These are phyloP conservation scores for Saitozyma sp. DNA, from an alignment of 768 basidiomycete genomes.

Conservation along the genomic window DNA sequence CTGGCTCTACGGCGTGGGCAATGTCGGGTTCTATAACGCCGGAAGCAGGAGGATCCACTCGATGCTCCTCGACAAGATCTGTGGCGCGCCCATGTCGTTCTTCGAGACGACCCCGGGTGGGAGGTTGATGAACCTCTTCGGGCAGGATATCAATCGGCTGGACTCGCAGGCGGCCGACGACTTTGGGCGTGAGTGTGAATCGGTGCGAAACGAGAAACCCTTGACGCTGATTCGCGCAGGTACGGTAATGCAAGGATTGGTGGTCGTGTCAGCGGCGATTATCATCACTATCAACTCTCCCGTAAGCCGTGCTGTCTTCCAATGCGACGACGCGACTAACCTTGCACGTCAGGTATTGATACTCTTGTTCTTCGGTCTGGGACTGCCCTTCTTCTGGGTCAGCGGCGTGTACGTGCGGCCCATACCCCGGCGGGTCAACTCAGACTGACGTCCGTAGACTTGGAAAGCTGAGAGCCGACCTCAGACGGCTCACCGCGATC, in stretches of 20 bases:
- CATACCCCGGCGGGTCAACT: neutral
- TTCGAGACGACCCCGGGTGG: slow-evolving; percentile 45
- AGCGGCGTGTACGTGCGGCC: slow-evolving; percentile 23
- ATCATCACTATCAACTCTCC: slow-evolving; percentile 17
- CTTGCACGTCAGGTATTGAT: slow-evolving; percentile 13
- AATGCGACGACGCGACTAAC: too few species aligned
- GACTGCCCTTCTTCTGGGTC: slow-evolving; percentile 31
- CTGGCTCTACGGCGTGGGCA: slow-evolving; percentile 46
- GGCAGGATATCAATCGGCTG: slow-evolving; percentile 36
- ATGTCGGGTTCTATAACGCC: slow-evolving; percentile 34
- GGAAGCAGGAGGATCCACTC: slow-evolving; percentile 34
- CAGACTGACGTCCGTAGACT: slow-evolving; percentile 11
- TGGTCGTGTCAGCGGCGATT: slow-evolving; percentile 6
- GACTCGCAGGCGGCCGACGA: slow-evolving; percentile 40
- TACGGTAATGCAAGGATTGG: slow-evolving; percentile 13
- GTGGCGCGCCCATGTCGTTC: slow-evolving; percentile 36
- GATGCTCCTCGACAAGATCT: slow-evolving; percentile 23
- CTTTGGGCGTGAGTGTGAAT: slow-evolving; percentile 27
- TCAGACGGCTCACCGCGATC: slow-evolving; percentile 28
- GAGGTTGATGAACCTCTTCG: slow-evolving; percentile 45
- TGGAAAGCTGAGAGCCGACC: slow-evolving; percentile 37
- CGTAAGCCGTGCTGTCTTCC: neutral
- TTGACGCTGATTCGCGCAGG: slow-evolving; percentile 8
- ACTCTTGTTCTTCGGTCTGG: slow-evolving; percentile 17
- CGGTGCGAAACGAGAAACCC: neutral